These are phyloP conservation scores for Ceratocystis alfenasii DNA, from an alignment of 2,329 filamentous ascomycete genomes.

Conservation along the genomic window DNA sequence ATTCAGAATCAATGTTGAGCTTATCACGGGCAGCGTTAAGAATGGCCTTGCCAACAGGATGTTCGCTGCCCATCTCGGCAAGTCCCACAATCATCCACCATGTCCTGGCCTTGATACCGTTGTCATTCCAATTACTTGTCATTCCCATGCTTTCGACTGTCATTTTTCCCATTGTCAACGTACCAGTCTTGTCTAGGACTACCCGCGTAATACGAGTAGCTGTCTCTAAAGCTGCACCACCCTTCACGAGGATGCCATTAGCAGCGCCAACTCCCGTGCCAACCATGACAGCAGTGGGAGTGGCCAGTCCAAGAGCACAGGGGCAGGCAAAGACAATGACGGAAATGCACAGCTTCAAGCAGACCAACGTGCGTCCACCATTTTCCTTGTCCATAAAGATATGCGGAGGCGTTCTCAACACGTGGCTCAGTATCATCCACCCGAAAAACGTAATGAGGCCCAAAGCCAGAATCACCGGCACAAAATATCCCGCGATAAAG, in stretches of 20 bases:
- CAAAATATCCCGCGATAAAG: conserved; percentile 82
- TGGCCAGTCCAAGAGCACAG: conserved; percentile 88
- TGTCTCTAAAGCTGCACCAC: conserved; percentile 80
- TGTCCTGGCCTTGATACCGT: conserved; percentile 55
- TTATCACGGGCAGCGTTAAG: conserved; percentile 61
- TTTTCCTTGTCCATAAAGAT: conserved; percentile 72
- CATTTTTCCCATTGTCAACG: conserved; percentile 90
- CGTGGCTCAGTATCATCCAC: conserved; percentile 93
- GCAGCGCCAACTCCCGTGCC: conserved; percentile 94
- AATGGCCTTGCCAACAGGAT: conserved; percentile 87
- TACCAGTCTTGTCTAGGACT: conserved; percentile 92
- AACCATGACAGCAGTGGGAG: conserved; percentile 96
- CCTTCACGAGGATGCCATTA: conserved; percentile 95
- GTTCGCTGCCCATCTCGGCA: conserved; percentile 91
- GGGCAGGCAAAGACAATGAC: conserved; percentile 98
- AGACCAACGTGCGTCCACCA: conserved; percentile 91
- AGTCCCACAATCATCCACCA: conserved; percentile 97
- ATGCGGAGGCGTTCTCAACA: conserved; percentile 68
- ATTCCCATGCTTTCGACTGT: conserved; percentile 65
- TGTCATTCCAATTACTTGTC: conserved; percentile 55
- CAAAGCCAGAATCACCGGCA: conserved; percentile 75
- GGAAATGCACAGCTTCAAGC: conserved; percentile 91
- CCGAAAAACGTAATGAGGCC: conserved; percentile 73
- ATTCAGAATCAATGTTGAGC: conserved; percentile 59
- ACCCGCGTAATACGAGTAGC: conserved; percentile 83